Evolutionary conservation across 2,329 filamentous ascomycete species (phyloP), one percentile per base, ranked within the genome.

Genomic region (Fusarium concolor): DNA sequence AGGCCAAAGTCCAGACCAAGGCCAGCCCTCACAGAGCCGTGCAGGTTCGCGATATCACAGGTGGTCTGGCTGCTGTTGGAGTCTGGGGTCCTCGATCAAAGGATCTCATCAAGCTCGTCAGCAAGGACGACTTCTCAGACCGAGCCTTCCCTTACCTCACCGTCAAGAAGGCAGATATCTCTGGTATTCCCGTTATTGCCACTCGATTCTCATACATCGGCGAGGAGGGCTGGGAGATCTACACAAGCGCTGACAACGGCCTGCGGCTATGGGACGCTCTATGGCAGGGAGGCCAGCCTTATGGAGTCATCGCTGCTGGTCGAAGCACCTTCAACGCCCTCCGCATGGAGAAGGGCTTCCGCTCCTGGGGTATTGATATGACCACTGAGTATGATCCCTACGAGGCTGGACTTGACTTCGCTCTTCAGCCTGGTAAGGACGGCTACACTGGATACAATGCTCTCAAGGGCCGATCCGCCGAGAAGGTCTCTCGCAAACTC

Each of bases 141-240:
- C 77, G 78, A 22, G 82, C 78, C 0, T 77, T 89, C 1, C 82
- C 83, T 0, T 85, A 86, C 55, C 83, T 86, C 62, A 78, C 79
- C 1, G 80, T 82, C 44, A 87, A 85, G 76, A 78, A 76, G 18
- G 80, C 81, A 0, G 80, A 75, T 56, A 80, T 90, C 47, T 80
- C 78, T 10, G 85, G 87, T 1, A 82, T 90, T 15, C 87, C 88
- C 0, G 86, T 88, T 4, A 84, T 80, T 0, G 81, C 81, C 0
- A 82, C 88, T 70, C 81, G 86, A 4, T 80, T 88, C 37, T 90
- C 87, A 0, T 87, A 86, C 50, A 85, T 90, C 6, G 88, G 88
- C 8, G 88, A 90, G 67, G 76, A 81, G 0, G 88, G 88, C 2
- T 90, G 87, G 86, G 88, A 90, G 71, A 82, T 90, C 20, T 86